These are phyloP conservation scores for Powellomyces hirtus DNA, from an alignment of 192 early-diverging fungal species.

Conservation along the genomic window DNA sequence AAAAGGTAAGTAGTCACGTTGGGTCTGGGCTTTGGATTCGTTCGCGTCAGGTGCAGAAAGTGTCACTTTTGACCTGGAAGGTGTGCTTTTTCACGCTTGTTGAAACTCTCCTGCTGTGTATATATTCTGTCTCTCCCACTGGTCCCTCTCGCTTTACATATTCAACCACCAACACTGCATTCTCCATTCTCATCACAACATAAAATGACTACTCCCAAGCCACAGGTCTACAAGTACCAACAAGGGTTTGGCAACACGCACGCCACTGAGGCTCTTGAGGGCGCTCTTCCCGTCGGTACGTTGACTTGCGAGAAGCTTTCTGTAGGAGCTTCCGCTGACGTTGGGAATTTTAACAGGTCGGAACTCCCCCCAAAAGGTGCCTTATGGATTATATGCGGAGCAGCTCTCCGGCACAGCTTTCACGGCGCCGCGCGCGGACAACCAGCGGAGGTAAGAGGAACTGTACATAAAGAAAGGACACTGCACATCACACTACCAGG, in stretches of 20 bases:
- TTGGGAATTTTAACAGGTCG: constrained; percentile 62
- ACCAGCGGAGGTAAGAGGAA: constrained; percentile 66
- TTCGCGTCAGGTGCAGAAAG: no score
- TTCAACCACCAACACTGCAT: no score
- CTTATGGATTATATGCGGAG: constrained; percentile 91
- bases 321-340: neutral
- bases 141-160: no score
- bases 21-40: no score
- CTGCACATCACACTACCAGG: neutral
- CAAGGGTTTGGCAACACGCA: constrained; percentile 90
- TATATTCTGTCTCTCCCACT: no score
- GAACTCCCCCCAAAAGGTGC: constrained; percentile 88
- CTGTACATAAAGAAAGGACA: neutral
- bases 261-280: constrained; percentile 73
- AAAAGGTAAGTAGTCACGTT: no score
- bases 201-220: neutral
- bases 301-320: neutral
- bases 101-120: no score
- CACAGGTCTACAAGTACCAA: constrained; percentile 51
- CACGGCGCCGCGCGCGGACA: constrained; percentile 74
- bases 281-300: constrained; percentile 77
- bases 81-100: no score
- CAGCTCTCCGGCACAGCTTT: constrained; percentile 89
- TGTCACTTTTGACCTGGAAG: no score
- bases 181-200: neutral